Evolutionary conservation across 2,329 filamentous ascomycete genomes (phyloP), one percentile per base, ranked within the genome.

Genomic region (Alternaria panax): DNA sequence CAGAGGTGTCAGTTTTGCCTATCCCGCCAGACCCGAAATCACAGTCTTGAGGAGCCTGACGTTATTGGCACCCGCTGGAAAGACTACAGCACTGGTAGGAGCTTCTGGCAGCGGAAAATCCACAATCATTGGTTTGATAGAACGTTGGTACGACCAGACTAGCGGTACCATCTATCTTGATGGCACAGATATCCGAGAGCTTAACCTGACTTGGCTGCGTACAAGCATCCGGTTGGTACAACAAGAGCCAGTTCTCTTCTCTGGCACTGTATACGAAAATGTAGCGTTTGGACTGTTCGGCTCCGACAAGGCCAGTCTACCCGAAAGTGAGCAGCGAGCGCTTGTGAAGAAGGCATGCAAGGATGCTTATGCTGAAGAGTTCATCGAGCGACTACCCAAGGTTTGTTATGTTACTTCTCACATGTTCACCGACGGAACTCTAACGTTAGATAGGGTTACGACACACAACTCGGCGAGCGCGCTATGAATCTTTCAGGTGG

Each of bases 331-430:
- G 53, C 86, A 87, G 71, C 86, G 91, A 32, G 86, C 89, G 55
- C 82, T 93, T 9, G 86, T 97, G 20, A 84, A 90, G 48, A 87
- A 91, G 43, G 94, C 95, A 12, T 92, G 94, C 8, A 91, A 88
- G 76, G 94, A 91, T 84, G 91, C 94, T n/a, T 97, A 97, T 69
- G 94, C 94, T 1, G 92, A 97, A 71, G 93, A 96, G 62, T 98
- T 98, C 73, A 89, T 98, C 64, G 85, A 83, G 2, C 79, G 83
- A 20, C 84, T 98, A 12, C 73, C 73, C 7, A 67, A 78, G 62
- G 54, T 78, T 72, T 12, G 65, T 24, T 25, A 6, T 22, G 8
- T 8, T 27, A 16, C 11, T 32, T 76, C 32, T 25, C 20, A 12
- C 5, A 16, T 22, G 20, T 25, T 22, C 5, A 20, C 34, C 7